A percentile compares a stretch with the other conserved stretches of the same genome.
These are phyloP conservation scores for Alternaria angustiovoidea DNA, from an alignment of 2,329 filamentous ascomycete species.

Conservation along the genomic window DNA sequence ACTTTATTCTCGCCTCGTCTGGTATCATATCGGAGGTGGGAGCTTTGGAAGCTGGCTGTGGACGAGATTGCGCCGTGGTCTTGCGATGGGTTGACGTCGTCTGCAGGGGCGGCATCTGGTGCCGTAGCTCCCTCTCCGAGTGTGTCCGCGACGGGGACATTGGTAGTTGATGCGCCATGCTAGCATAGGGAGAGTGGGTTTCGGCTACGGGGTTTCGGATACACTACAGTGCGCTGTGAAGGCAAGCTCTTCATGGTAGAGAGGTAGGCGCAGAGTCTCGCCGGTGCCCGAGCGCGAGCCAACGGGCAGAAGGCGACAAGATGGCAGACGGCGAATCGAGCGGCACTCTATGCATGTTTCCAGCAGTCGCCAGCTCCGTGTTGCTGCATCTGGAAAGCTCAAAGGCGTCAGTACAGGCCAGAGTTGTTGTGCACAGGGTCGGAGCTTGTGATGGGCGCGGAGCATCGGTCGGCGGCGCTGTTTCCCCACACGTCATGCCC, in stretches of 20 bases:
- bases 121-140: constrained; percentile 41
- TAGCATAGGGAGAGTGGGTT: not conserved
- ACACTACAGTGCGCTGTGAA: not conserved
- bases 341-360: constrained; percentile 33
- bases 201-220: no score
- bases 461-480: constrained; percentile 4
- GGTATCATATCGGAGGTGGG: constrained; percentile 24
- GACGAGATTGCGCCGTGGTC: constrained; percentile 24
- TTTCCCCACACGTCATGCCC: constrained; percentile 36
- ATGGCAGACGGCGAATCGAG: constrained; percentile 2
- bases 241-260: constrained; percentile 30
- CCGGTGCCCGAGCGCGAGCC: constrained; percentile 26
- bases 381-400: constrained; percentile 14
- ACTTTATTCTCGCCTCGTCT: constrained; percentile 20
- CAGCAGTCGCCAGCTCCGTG: constrained; percentile 6
- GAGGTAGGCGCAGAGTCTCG: constrained; percentile 27
- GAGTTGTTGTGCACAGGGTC: not conserved
- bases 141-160: constrained; percentile 26
- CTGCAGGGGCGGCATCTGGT: constrained; percentile 36
- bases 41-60: constrained; percentile 17
- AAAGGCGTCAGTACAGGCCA: not conserved
- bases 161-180: constrained; percentile 34
- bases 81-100: constrained; percentile 31
- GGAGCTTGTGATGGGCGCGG: constrained; percentile 4
- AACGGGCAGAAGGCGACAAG: constrained; percentile 18